Conservation (phyloP, 1,284 basidiomycete genomes). For the Boletus nobilissimus region DNA sequence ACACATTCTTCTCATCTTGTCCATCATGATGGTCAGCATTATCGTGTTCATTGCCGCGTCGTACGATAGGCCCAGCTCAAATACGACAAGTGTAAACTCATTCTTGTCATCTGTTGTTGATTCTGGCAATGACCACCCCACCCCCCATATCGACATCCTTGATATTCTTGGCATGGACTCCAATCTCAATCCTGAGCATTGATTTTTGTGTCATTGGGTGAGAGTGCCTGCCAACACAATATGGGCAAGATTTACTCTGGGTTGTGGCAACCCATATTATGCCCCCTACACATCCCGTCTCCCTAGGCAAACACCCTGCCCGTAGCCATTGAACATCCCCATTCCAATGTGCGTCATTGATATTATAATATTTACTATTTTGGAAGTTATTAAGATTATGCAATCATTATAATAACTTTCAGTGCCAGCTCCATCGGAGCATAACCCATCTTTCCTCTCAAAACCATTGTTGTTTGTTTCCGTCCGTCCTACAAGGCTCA, state of each 20-base stretch:
- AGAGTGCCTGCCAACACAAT: neutral
- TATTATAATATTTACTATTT: no score
- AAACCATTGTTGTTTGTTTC: no score
- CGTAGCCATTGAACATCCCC: constrained; percentile 82
- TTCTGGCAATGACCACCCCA: no score
- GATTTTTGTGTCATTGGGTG: neutral
- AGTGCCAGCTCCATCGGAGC: no score
- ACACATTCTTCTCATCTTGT: constrained; percentile 91
- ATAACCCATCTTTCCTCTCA: no score
- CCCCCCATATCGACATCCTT: no score
- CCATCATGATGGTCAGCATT: constrained; percentile 92
- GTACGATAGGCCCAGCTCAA: constrained; percentile 93
- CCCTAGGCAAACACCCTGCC: constrained; percentile 76
- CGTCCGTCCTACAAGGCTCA: no score
- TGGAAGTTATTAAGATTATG: no score
- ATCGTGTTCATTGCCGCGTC: constrained; percentile 93
- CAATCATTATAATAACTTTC: no score
- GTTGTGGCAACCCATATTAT: constrained; percentile 77
- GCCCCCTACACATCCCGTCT: constrained; percentile 72
- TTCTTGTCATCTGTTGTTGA: constrained; percentile 95
- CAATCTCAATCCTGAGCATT: no score
- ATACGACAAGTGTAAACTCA: constrained; percentile 97
- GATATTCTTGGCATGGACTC: no score
- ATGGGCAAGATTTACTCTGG: no score
- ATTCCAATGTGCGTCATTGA: constrained; percentile 62